Base-by-base conservation (phyloP, 208 protist genomes). In the Borovskyia barvae region DNA sequence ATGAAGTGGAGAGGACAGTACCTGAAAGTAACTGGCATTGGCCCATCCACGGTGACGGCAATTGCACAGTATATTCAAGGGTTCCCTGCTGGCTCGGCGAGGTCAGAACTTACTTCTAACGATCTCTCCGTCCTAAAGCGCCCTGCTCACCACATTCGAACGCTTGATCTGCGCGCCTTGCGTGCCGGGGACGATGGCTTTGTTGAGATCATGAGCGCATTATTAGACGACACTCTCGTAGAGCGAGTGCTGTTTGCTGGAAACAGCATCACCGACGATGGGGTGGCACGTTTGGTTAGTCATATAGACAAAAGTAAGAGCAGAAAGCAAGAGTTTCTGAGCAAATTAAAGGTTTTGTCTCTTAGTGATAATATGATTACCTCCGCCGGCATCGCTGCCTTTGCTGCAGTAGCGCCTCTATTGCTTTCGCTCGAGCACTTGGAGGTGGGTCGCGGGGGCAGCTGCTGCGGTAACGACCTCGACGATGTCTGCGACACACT, bases 191-290 rank as follows among this genome's bases (percentile, higher is more conserved):
- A 91, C 47, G 71, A 84, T 32, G 80, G 77, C 20, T 65, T 91
- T 46, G 54, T 74, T 6, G 66, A 67, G 19, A 72, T 91, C 26
- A 63, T 61, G 33, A 64, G 50, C 6, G 50, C 69, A 0, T 58
- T 91, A 6, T 33, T 75, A 8, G 54, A 45, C 5, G 77, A 91
- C 58, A 65, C 52, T 3, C 20, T 65, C 9, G 35, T 91, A 1
- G 36, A 72, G 30, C 66, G 69, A 35, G 66, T 81, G 1, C 55
- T 78, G 6, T 57, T 91, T 8, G 54, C 69, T 25, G 66, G 71
- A 29, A 91, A 87, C 55, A 47, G 72, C 8, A 76, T 87, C 46
- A 91, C 80, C 9, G 75, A 87, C 51, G 61, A 56, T 5, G 80
- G 80, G 5, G 50, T 85, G 35, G 19, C 43, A 4, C 42, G 54